Evolutionary conservation across 2,329 filamentous ascomycete species (phyloP).

Genomic region (Chrysosporium queenslandicum): DNA sequence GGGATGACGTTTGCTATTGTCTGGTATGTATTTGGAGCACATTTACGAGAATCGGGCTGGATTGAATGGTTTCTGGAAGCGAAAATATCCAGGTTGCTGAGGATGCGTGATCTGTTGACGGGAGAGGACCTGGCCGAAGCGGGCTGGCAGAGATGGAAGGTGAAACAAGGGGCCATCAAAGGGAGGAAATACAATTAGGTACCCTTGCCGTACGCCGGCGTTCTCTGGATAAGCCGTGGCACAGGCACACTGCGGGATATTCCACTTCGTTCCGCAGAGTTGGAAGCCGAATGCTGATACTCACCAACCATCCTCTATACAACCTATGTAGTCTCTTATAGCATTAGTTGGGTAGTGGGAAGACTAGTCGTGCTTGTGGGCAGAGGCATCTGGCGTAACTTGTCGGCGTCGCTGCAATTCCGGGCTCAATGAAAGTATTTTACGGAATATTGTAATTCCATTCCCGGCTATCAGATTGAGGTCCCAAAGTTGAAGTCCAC

Average conservation of each 20-base stretch:
- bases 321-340: too few relatives aligned
- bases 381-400: too few relatives aligned
- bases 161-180: conserved; percentile 18
- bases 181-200: conserved; percentile 1
- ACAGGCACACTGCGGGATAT: too few relatives aligned
- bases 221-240: neutral
- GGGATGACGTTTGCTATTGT: conserved; percentile 59
- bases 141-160: conserved; percentile 88
- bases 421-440: neutral
- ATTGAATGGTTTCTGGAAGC: conserved; percentile 62
- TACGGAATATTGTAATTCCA: neutral
- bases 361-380: too few relatives aligned
- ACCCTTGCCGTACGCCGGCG: neutral
- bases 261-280: too few relatives aligned
- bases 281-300: too few relatives aligned
- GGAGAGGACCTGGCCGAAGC: conserved; percentile 83
- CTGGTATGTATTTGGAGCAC: conserved; percentile 69
- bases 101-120: conserved; percentile 73
- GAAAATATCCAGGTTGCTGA: conserved; percentile 53
- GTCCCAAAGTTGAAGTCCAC: neutral
- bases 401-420: too few relatives aligned
- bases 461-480: neutral
- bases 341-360: too few relatives aligned
- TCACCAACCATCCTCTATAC: too few relatives aligned
- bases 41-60: conserved; percentile 56